Conservation (phyloP, 2,329 filamentous ascomycete species). For the Rosellinia necatrix region DNA sequence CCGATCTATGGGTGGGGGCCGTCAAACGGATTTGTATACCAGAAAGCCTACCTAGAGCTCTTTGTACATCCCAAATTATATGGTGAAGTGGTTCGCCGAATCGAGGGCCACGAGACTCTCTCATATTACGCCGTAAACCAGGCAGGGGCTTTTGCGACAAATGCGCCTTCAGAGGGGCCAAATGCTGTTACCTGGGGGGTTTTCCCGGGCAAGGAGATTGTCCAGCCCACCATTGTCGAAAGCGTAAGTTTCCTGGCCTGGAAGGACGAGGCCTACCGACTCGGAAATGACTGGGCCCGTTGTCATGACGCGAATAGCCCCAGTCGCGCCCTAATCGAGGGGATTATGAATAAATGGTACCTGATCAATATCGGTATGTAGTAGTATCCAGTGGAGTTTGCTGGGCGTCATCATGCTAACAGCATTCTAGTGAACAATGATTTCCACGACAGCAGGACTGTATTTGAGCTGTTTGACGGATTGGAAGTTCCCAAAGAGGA, state of each 20-base stretch:
- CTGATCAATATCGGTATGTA: slow-evolving; percentile 88
- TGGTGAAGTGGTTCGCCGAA: slow-evolving; percentile 74
- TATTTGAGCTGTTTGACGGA: slow-evolving; percentile 86
- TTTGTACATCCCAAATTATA: slow-evolving; percentile 82
- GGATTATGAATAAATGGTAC: slow-evolving; percentile 88
- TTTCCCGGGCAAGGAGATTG: slow-evolving; percentile 97
- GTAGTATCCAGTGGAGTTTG: background rate
- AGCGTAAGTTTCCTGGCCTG: slow-evolving; percentile 96
- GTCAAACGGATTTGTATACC: slow-evolving; percentile 93
- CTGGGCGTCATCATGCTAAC: slow-evolving; percentile 6
- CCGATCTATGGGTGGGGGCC: slow-evolving; percentile 93
- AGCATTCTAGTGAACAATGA: slow-evolving; percentile 84
- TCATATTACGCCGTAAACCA: slow-evolving; percentile 95
- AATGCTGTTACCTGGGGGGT: slow-evolving; percentile 99
- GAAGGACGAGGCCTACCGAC: slow-evolving; percentile 95
- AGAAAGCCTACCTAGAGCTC: slow-evolving; percentile 95
- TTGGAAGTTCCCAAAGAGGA: slow-evolving; percentile 72
- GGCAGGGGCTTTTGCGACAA: slow-evolving; percentile 79
- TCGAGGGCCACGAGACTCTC: slow-evolving; percentile 77
- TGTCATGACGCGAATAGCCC: slow-evolving; percentile 80
- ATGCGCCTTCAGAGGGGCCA: slow-evolving; percentile 81
- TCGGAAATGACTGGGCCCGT: slow-evolving; percentile 92
- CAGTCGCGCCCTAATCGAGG: slow-evolving; percentile 78
- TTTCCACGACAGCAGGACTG: slow-evolving; percentile 81
- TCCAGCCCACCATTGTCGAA: slow-evolving; percentile 99